phyloP scores from a whole-genome alignment of 495 filamentous ascomycete species.

The Xylaria castorea region DNA sequence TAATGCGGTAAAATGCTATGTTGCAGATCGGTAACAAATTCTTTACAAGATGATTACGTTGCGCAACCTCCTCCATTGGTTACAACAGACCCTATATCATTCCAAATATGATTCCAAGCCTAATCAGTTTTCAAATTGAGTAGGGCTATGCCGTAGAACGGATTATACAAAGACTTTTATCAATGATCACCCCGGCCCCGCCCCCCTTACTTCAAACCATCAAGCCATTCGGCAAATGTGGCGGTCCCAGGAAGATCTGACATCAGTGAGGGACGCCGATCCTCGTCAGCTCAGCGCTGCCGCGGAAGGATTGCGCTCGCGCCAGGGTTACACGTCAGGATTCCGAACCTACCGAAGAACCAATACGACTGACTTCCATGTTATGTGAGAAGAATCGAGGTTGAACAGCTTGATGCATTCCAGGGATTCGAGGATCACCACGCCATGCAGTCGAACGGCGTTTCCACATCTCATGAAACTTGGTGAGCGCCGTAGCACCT shows the following conservation, averaged over 20 bases:
- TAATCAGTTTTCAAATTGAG: background rate
- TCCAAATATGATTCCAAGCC: conserved; percentile 6
- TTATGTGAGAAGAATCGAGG: conserved; percentile 10
- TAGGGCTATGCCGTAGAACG: conserved; percentile 13
- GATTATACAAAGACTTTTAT: background rate
- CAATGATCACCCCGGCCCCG: background rate
- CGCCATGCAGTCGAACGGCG: conserved; percentile 22
- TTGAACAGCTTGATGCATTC: background rate
- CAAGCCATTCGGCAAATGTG: conserved; percentile 20
- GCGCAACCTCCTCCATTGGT: background rate
- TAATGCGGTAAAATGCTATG: background rate
- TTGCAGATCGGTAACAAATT: background rate
- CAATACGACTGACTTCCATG: background rate
- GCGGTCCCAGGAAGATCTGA: conserved; percentile 4
- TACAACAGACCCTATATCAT: conserved; percentile 12
- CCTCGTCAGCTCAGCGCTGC: conserved; percentile 7
- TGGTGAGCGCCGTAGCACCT: conserved; percentile 7
- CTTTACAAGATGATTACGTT: conserved; percentile 2
- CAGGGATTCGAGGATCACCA: conserved; percentile 24
- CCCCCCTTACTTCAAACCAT: conserved; percentile 10
- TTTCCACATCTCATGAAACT: conserved; percentile 19
- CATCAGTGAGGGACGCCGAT: background rate
- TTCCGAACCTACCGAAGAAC: conserved; percentile 24
- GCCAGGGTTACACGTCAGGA: conserved; percentile 22
- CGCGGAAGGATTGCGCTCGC: conserved; percentile 2